Conservation (phyloP, 768 basidiomycete species). For the Tremella fuciformis region DNA sequence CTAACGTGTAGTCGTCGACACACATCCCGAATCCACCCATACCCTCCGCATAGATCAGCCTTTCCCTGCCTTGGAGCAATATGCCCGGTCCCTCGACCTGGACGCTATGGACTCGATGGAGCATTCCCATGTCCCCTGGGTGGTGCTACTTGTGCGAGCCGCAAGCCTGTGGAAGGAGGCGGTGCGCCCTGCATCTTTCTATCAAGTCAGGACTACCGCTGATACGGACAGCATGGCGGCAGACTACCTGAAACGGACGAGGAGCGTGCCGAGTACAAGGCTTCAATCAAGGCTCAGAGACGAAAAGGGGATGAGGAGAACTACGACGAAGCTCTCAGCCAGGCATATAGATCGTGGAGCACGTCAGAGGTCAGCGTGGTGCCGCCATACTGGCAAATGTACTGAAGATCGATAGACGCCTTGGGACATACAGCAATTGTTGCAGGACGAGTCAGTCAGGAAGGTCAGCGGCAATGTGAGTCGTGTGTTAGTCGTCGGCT, state of each 20-base stretch:
- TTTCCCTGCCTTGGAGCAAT: constrained; percentile 74
- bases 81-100: constrained; percentile 70
- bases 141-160: constrained; percentile 78
- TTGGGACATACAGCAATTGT: not conserved
- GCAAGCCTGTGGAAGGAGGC: constrained; percentile 76
- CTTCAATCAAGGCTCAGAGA: constrained; percentile 62
- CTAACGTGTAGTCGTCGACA: constrained; percentile 69
- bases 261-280: constrained; percentile 78
- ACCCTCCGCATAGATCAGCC: constrained; percentile 80
- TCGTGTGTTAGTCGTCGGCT: not conserved
- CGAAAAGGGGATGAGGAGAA: constrained; percentile 88
- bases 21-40: constrained; percentile 67
- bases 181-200: constrained; percentile 54
- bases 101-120: constrained; percentile 79
- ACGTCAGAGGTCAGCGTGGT: constrained; percentile 56
- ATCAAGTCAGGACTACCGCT: not conserved
- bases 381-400: not conserved
- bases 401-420: not conserved
- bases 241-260: constrained; percentile 54
- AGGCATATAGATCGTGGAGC: constrained; percentile 79
- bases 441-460: not conserved
- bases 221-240: constrained; percentile 62
- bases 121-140: constrained; percentile 85
- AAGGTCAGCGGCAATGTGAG: not conserved
- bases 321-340: constrained; percentile 87